A percentile compares a stretch with the other conserved stretches of the same genome.
phyloP scores from a whole-genome alignment of 495 filamentous ascomycete genomes.

The Penicillium steckii region DNA sequence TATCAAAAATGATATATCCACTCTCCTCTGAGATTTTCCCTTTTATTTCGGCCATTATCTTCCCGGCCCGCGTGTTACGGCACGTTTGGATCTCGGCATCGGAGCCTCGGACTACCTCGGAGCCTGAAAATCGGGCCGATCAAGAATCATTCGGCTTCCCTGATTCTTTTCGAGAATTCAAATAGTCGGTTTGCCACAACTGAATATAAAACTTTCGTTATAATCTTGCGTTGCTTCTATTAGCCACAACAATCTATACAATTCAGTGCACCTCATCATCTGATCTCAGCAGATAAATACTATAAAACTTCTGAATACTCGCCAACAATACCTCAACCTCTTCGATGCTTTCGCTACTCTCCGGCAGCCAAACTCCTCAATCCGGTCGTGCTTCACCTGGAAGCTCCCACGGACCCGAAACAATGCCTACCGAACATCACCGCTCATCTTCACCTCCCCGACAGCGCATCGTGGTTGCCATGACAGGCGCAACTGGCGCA shows the following conservation, averaged over 20 bases:
- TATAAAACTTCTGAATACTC: not conserved
- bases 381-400: conserved; percentile 14
- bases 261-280: not conserved
- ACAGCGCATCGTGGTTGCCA: conserved; percentile 39
- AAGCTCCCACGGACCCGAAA: conserved; percentile 4
- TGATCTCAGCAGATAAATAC: not conserved
- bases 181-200: not conserved
- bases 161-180: not conserved
- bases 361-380: conserved; percentile 19
- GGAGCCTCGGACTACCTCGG: conserved; percentile 3
- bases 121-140: not conserved
- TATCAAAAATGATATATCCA: too few relatives aligned
- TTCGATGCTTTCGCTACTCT: conserved; percentile 19
- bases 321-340: not conserved
- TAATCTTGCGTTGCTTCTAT: not conserved
- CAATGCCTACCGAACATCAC: not conserved
- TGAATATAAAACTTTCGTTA: not conserved
- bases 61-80: not conserved
- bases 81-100: not conserved
- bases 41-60: not conserved
- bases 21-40: too few relatives aligned
- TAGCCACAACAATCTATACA: not conserved
- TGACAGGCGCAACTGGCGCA: conserved; percentile 44
- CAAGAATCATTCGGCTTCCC: not conserved
- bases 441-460: conserved; percentile 4